Conservation (phyloP, 495 filamentous ascomycete genomes). For the Mytilinidion resinicola region DNA sequence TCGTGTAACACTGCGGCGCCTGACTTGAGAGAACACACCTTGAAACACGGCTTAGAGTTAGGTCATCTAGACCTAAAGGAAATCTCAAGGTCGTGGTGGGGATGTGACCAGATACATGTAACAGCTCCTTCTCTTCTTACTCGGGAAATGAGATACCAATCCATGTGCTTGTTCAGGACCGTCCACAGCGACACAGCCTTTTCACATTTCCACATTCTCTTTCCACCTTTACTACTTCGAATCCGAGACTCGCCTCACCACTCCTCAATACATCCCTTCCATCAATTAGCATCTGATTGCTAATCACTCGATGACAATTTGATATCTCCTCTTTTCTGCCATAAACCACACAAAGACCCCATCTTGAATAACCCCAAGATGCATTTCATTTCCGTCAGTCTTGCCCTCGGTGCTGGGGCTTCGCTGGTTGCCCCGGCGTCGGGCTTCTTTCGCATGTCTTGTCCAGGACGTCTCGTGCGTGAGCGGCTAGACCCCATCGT, state of each 20-base stretch:
- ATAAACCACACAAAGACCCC: too few relatives aligned
- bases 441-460: slow-evolving; percentile 38
- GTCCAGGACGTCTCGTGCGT: slow-evolving; percentile 40
- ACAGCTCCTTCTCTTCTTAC: too few relatives aligned
- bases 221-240: slow-evolving; percentile 1
- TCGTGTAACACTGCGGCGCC: too few relatives aligned
- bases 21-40: too few relatives aligned
- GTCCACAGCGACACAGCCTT: too few relatives aligned
- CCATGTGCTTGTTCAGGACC: too few relatives aligned
- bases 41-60: too few relatives aligned
- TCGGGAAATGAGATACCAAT: too few relatives aligned
- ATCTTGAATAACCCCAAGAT: slow-evolving; percentile 13
- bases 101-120: too few relatives aligned
- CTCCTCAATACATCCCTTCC: background rate
- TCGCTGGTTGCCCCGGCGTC: slow-evolving; percentile 23
- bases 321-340: background rate
- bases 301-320: background rate
- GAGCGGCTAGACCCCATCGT: slow-evolving; percentile 70
- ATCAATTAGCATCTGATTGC: slow-evolving; percentile 7
- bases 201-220: background rate
- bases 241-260: slow-evolving; percentile 5
- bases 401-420: slow-evolving; percentile 18
- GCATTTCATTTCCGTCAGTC: slow-evolving; percentile 7
- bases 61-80: too few relatives aligned
- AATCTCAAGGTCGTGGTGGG: too few relatives aligned